Base-by-base conservation (phyloP, 2,329 filamentous ascomycete species). In the Ramularia endophylla region DNA sequence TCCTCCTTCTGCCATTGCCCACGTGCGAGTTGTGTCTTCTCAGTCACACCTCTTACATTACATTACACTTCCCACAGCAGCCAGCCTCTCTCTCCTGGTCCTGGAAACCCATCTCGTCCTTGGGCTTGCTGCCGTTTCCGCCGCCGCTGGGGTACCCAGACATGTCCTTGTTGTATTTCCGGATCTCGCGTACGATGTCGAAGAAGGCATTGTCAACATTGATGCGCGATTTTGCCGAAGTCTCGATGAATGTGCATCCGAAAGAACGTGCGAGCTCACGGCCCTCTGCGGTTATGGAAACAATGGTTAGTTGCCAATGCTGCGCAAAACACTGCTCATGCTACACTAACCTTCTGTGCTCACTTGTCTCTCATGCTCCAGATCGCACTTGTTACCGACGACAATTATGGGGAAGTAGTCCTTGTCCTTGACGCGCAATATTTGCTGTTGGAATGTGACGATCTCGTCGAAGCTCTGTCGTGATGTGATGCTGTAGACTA, bases 361-460 rank as follows among this genome's bases (percentile, higher is more conserved):
- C 46, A 98, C 92, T 60, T 90, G 85, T 62, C 92, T 80, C 70
- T 98, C 90, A 57, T 75, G 75, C 62, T 95, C 90, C 65, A 98
- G 72, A 87, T 98, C 92, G 71, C 90, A 95, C 77, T 98, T 98
- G 80, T 98, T 98, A 58, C 88, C 92, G 30, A 97, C 92, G 33
- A 98, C 86, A 44, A 97, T 95, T 74, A 98, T 97, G 57, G 92
- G 92, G 74, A 98, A 98, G 68, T 95, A 95, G 71, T 98, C 92
- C 80, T 95, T 97, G 74, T 97, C 92, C 78, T 98, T 98, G 59
- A 98, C 92, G 57, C 92, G 76, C 56, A 98, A 75, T 64, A 98
- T 98, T 70, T 98, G 92, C 75, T 97, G 89, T 70, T 97, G 89
- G 71, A 97, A 97, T 36, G 88, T 95, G 70, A 88, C 85, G 67